Evolutionary conservation across 805 yeast genomes (phyloP), one percentile per base, ranked within the genome.

Genomic region (Cyberlindnera mycetangii): DNA sequence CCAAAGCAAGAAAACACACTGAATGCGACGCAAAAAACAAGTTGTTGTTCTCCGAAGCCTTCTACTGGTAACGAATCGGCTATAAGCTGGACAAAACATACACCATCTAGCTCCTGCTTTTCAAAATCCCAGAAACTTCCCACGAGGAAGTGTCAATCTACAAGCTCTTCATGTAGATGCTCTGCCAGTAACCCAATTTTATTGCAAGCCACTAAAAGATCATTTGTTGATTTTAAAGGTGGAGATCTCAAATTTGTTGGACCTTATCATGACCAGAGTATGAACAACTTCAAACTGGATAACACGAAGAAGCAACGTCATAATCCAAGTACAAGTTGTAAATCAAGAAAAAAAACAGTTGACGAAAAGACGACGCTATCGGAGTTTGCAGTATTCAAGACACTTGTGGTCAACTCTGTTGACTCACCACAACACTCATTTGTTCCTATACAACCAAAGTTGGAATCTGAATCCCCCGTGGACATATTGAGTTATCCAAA

Each of bases 231-330:
- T 37, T 54, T 59, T 19, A 48, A 50, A 18, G 53, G 50, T 38
- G 64, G 64, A 9, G 49, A 48, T 10, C 25, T 59, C 5, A 55
- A 58, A 28, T 55, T 47, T 35, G 56, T 59, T 19, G 64, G 57
- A 3, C 60, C 62, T 11, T 58, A 53, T 20, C 53, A 41, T 15
- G 56, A 51, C 2, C 44, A 51, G 3, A 35, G 48, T 10, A 43
- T 50, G 30, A 51, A 42, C 22, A 54, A 42, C 16, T 56, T 58
- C 40, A 47, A 50, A 12, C 22, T 52, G 2, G 41, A 38, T 2
- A 20, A 17, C 10, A 10, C 37, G 1, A 48, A 44, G 18, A 47
- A 22, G 34, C 40, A 28, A 5, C 40, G 41, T 31, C 48, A 49
- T 22, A 18, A 19, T 16, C 45, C 44, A 16, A 43, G 42, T 18